Conservation (phyloP, 2,329 filamentous ascomycete species). For the Incumbomyces delicatus region DNA sequence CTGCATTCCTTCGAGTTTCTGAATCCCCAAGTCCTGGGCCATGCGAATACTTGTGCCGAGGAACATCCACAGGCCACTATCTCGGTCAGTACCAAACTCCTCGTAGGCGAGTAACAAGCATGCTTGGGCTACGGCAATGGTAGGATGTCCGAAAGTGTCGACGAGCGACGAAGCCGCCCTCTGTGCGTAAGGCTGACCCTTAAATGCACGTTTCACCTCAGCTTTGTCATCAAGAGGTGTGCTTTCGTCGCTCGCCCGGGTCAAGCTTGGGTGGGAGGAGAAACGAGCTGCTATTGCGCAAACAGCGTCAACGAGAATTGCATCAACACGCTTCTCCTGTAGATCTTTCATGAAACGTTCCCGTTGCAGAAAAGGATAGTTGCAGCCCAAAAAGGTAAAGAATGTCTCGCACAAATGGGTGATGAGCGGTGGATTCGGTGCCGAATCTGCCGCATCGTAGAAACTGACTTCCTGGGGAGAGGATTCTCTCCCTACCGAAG, state of each 20-base stretch:
- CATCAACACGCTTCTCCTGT: constrained; percentile 69
- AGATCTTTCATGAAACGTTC: constrained; percentile 65
- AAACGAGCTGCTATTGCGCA: constrained; percentile 76
- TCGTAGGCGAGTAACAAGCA: constrained; percentile 78
- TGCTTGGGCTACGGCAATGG: constrained; percentile 73
- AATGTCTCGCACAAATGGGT: constrained; percentile 69
- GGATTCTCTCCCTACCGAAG: constrained; percentile 1
- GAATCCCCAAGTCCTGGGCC: constrained; percentile 69
- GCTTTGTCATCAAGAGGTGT: constrained; percentile 30
- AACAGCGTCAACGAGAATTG: constrained; percentile 77
- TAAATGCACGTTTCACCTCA: constrained; percentile 47
- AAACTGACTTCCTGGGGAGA: constrained; percentile 44
- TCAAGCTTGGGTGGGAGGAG: constrained; percentile 50
- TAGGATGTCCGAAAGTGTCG: constrained; percentile 73
- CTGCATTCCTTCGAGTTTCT: constrained; percentile 66
- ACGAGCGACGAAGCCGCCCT: constrained; percentile 74
- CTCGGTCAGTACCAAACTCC: constrained; percentile 77
- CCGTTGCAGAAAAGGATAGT: constrained; percentile 70
- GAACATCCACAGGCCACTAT: constrained; percentile 91
- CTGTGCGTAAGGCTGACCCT: constrained; percentile 68
- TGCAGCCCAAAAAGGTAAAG: constrained; percentile 73
- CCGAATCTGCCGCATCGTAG: constrained; percentile 63
- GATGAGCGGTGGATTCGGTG: constrained; percentile 65
- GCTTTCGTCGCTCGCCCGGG: constrained; percentile 41
- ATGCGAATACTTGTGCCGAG: constrained; percentile 77